Evolutionary conservation across 1,284 basidiomycete genomes (phyloP), one percentile per base, ranked within the genome.

Genomic region (Calocybe gambosa): DNA sequence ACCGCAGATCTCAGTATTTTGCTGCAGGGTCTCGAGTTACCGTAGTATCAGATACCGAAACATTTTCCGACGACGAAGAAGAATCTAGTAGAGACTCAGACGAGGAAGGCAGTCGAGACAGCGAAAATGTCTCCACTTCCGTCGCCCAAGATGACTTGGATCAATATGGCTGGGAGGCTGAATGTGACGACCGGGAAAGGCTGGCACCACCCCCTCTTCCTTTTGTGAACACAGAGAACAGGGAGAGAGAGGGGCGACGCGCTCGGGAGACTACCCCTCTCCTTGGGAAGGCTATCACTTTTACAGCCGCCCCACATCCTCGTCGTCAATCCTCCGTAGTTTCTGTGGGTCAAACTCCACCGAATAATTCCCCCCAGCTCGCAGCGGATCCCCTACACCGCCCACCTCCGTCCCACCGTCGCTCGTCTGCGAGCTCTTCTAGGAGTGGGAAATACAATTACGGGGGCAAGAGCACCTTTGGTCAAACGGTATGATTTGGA

Each of bases 391-490:
- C 25, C 15, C 29, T 35, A 23, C 38, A 51, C 9, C 50, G 33
- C 13, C 43, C 45, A 35, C 33, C 36, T 25, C 39, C 35, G 7
- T 19, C 20, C 15, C 56, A 54, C 19, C 60, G 63, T 25, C 62
- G 63, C 31, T 55, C 59, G 20, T 69, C 66, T 47, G 57, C 58
- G 12, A 56, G 52, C 20, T 66, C 62, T 15, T 50, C 55, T 7
- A 59, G 58, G 34, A 63, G 53, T 43, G 51, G 55, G 26, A 62
- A 59, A 38, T 50, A 66, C 50, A 50, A 57, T 40, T 65, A 69
- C 50, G 61, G 58, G 18, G 78, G 88, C 37, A 67, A 77, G 63
- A 83, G 86, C 51, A 92, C 89, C 1, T 90, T 85, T 59, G 85
- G 86, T 20, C 89, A 93, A 62, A 92, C 89, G 16, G 89, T 90